Base-by-base conservation (phyloP, 495 filamentous ascomycete genomes). In the Glutinoglossum americanum region DNA sequence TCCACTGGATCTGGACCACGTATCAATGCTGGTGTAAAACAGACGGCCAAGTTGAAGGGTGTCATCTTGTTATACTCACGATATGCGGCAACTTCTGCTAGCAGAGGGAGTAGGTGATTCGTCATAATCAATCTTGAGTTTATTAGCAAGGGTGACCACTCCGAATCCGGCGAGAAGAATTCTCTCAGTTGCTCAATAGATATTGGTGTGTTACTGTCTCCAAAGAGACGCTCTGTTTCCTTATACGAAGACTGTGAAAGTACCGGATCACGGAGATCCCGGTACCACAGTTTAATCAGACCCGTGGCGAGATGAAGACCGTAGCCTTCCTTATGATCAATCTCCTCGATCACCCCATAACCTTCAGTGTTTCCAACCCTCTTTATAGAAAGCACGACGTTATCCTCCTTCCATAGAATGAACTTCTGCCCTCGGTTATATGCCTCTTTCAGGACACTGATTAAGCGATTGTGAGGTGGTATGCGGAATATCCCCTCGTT, bases 211-310 rank as follows among this genome's bases (percentile, higher is more conserved):
- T 68, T 62, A 11, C 60, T 57, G 54, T 66, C 45, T 45, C 69
- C 59, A 51, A 64, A 73, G 33, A 62, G 60, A 30, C 64, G 64
- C 48, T 66, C 65, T 39, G 74, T 37, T 0, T 65, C 65, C 48
- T 63, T 57, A 60, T 79, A 79, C 56, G 60, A 64, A 23, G 67
- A 65, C 23, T 62, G 62, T 0, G 76, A 72, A 57, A 79, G 71
- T 55, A 79, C 63, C 8, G 76, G 76, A 51, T 73, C 68, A 15
- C 70, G 70, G 0, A 79, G 70, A 53, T 73, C 73, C 11, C 74
- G 67, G 59, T 79, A 79, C 73, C 77, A 79, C 7, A 70, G 39
- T 62, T 79, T 79, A 61, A 79, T 73, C 33, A 79, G 54, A 15
- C 64, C 71, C 1, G 76, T 73, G 5, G 74, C 75, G 30, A 71